Evolutionary conservation across 78 protist species (phyloP), one percentile per base, ranked within the genome.

Genomic region (Parvularia atlantis): DNA sequence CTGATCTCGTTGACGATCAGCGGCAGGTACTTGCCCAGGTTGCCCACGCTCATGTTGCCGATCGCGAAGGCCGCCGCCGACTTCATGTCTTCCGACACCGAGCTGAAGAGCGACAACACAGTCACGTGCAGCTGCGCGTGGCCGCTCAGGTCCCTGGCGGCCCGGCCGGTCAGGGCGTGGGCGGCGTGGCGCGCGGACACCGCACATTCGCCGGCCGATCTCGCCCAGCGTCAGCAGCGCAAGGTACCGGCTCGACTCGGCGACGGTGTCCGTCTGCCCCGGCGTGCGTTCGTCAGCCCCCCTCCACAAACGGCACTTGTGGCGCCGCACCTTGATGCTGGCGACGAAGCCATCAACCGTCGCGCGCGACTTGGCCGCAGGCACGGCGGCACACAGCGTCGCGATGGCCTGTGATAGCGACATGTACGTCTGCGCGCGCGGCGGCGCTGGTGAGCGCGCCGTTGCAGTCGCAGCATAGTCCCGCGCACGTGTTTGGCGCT

Each of bases 171-270:
- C 40, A 93, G 64, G 58, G 89, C 89, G 41, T n/a, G n/a, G n/a
- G n/a, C n/a, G n/a, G n/a, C n/a, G n/a, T n/a, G n/a, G n/a, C n/a
- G n/a, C n/a, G n/a, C n/a, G n/a, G n/a, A n/a, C n/a, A n/a, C n/a
- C n/a, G n/a, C n/a, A n/a, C n/a, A 17, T 4, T 39, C 52, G 61
- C 37, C 72, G 67, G 48, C 96, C 97, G 30, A 90, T 84, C 79
- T 93, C 95, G 31, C 97, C 95, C 11, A 93, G 24, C 59, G 83
- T 70, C 17, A 79, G 35, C 33, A 93, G 73, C 28, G 91, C 86
- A 13, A 89, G 26, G 54, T 87, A 35, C 41, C 28, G n/a, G n/a
- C n/a, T n/a, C n/a, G n/a, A n/a, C n/a, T n/a, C n/a, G n/a, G n/a
- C n/a, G n/a, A n/a, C n/a, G n/a, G n/a, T n/a, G n/a, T n/a, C n/a